phyloP scores from a whole-genome alignment of 371 early-diverging fungal genomes.

The Haplosporangium sp. region DNA sequence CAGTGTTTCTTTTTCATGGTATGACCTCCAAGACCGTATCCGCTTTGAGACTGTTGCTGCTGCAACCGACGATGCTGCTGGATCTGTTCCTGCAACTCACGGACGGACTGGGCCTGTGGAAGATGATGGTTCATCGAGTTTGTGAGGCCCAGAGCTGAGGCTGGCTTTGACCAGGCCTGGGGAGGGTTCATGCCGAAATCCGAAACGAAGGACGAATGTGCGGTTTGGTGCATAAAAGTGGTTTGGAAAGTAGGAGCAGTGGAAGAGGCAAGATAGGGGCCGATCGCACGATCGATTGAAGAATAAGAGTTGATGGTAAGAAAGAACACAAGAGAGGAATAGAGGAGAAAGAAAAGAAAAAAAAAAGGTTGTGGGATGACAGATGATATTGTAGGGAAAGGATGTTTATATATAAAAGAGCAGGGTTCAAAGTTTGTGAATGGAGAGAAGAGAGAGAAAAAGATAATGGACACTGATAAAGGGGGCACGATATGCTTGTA shows the following conservation, averaged over 20 bases:
- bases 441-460: neutral
- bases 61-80: conserved; percentile 48
- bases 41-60: conserved; percentile 36
- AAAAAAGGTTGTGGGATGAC: no score
- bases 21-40: conserved; percentile 28
- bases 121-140: conserved; percentile 43
- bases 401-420: no score
- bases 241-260: neutral
- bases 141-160: conserved; percentile 38
- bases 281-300: no score
- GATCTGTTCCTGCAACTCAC: conserved; percentile 52
- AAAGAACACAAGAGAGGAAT: neutral
- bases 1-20: conserved; percentile 27
- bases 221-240: conserved; percentile 37
- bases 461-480: neutral
- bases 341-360: neutral
- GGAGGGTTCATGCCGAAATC: conserved; percentile 53
- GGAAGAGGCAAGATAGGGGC: neutral
- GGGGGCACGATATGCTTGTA: neutral
- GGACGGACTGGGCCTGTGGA: conserved; percentile 44
- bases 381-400: no score
- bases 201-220: conserved; percentile 40
- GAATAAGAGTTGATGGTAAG: neutral
- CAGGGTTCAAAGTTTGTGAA: no score
- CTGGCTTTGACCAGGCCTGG: conserved; percentile 46